Percentiles rank a stretch among this genome's conserved stretches.
Evolutionary conservation across 2,329 filamentous ascomycete genomes (phyloP).

Genomic region (Exophiala xenobiotica): DNA sequence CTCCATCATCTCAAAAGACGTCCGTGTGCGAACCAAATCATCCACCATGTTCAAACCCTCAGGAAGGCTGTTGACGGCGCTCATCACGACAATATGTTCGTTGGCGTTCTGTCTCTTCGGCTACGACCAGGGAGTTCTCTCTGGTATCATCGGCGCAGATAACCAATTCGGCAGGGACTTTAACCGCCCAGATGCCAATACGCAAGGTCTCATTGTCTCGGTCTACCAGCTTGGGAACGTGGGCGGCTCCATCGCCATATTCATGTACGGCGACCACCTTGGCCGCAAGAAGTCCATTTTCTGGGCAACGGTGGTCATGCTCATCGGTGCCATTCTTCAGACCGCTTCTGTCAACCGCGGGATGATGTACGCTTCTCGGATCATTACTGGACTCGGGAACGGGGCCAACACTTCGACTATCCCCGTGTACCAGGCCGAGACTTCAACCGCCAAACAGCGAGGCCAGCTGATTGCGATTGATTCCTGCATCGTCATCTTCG

Average conservation of each 20-base stretch:
- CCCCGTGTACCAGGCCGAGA: constrained; percentile 40
- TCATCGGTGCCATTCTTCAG: constrained; percentile 45
- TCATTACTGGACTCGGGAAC: constrained; percentile 49
- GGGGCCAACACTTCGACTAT: constrained; percentile 32
- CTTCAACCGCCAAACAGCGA: constrained; percentile 43
- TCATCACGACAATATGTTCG: constrained; percentile 40
- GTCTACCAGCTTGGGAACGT: constrained; percentile 52
- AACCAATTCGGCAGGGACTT: constrained; percentile 49
- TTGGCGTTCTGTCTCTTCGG: constrained; percentile 44
- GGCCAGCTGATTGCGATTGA: constrained; percentile 53
- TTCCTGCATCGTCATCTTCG: constrained; percentile 48
- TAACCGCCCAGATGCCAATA: constrained; percentile 39
- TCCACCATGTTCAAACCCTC: constrained; percentile 6
- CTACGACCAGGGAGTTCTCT: constrained; percentile 58
- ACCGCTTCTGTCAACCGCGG: constrained; percentile 39
- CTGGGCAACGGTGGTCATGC: constrained; percentile 43
- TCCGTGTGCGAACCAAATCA: too few relatives aligned
- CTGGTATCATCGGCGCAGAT: constrained; percentile 49
- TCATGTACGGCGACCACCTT: constrained; percentile 51
- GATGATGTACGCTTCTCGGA: constrained; percentile 47
- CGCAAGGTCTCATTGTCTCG: constrained; percentile 32
- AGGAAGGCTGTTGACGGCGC: constrained; percentile 4
- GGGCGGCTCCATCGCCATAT: constrained; percentile 49
- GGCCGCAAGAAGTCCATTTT: constrained; percentile 45
- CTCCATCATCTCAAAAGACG: too few relatives aligned